Percentiles rank a stretch among this genome's conserved stretches.
These are phyloP conservation scores for Colletotrichum spaethianum DNA, from an alignment of 2,329 filamentous ascomycete genomes.

Conservation along the genomic window DNA sequence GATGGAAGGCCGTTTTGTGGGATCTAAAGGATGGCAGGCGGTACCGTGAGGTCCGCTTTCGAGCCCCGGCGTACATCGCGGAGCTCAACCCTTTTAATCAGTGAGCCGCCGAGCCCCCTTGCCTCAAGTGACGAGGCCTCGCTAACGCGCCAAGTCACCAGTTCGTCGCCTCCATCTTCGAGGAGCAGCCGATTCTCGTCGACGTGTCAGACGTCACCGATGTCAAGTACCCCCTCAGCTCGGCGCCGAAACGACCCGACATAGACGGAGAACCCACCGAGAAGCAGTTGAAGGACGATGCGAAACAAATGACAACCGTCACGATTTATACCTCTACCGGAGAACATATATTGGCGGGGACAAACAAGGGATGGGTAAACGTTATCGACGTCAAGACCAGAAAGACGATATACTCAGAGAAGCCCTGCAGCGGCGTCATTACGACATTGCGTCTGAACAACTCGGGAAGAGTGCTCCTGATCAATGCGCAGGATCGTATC, in stretches of 20 bases:
- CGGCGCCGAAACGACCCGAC: constrained; percentile 82
- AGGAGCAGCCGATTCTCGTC: constrained; percentile 91
- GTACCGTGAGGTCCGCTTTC: constrained; percentile 89
- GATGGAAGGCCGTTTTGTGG: constrained; percentile 98
- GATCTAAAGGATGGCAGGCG: constrained; percentile 81
- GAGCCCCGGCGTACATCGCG: constrained; percentile 94
- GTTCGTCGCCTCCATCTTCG: constrained; percentile 93
- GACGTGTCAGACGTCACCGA: constrained; percentile 80
- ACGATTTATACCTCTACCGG: constrained; percentile 90
- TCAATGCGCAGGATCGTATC: constrained; percentile 95
- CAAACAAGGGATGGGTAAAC: constrained; percentile 96
- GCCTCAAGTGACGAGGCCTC: not conserved
- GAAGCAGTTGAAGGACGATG: constrained; percentile 91
- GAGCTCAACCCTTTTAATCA: constrained; percentile 94
- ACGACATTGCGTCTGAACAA: constrained; percentile 87
- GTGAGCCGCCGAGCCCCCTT: constrained; percentile 61
- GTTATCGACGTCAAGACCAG: constrained; percentile 88
- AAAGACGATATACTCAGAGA: constrained; percentile 89
- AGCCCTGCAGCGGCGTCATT: constrained; percentile 88
- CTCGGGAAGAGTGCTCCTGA: constrained; percentile 88
- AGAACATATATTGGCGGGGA: constrained; percentile 91
- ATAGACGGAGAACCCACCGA: constrained; percentile 81
- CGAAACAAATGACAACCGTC: constrained; percentile 94
- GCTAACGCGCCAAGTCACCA: constrained; percentile 61
- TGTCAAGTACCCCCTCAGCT: constrained; percentile 83